A percentile compares a stretch with the other conserved stretches of the same genome.
phyloP scores from a whole-genome alignment of 2,329 filamentous ascomycete genomes.

The Bipolaris bicolor region DNA sequence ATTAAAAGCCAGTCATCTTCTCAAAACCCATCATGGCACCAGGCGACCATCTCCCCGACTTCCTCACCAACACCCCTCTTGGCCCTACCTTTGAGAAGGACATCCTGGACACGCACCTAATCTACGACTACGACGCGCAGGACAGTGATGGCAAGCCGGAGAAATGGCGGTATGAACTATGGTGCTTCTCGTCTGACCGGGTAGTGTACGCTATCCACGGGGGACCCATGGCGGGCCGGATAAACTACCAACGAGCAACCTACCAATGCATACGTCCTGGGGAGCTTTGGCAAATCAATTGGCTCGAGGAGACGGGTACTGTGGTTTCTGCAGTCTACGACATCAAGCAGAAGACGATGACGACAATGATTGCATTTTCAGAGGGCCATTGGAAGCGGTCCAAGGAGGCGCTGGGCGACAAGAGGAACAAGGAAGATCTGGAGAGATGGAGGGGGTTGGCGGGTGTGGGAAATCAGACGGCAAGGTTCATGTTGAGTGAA shows the following conservation, averaged over 20 bases:
- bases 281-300: constrained; percentile 66
- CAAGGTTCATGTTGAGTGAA: constrained; percentile 60
- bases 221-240: constrained; percentile 59
- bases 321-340: constrained; percentile 64
- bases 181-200: constrained; percentile 62
- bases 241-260: constrained; percentile 60
- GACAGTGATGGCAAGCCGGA: constrained; percentile 58
- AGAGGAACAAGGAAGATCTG: constrained; percentile 59
- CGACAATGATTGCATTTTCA: constrained; percentile 61
- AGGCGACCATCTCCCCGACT: constrained; percentile 33
- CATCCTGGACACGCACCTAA: constrained; percentile 60
- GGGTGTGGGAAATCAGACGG: constrained; percentile 57
- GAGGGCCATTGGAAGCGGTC: constrained; percentile 62
- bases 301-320: constrained; percentile 66
- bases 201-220: constrained; percentile 66
- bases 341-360: constrained; percentile 57
- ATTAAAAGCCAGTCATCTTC: not conserved
- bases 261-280: constrained; percentile 65
- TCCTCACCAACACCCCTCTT: constrained; percentile 37
- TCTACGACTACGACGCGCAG: constrained; percentile 63
- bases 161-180: constrained; percentile 68
- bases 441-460: constrained; percentile 60
- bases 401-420: constrained; percentile 61
- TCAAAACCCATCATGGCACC: constrained; percentile 26
- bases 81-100: constrained; percentile 56